Percentiles rank a stretch among this genome's conserved stretches.
Evolutionary conservation across 1,284 basidiomycete genomes (phyloP).

Genomic region (Pholiota adiposa): DNA sequence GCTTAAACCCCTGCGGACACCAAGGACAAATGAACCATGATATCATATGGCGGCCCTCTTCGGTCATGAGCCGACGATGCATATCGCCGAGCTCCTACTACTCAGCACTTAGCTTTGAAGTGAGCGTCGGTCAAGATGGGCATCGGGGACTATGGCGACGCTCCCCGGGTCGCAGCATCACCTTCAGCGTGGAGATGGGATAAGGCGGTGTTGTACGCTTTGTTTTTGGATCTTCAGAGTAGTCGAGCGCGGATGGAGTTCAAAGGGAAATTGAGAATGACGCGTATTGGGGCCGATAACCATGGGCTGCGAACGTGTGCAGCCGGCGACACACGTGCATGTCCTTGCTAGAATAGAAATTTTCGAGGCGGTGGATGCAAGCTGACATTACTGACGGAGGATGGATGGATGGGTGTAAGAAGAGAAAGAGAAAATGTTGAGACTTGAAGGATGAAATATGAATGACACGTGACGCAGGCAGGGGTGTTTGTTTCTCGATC

Average conservation of each 20-base stretch:
- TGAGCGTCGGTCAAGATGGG: background rate
- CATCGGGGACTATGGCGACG: background rate
- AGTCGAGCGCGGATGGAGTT: too few species aligned
- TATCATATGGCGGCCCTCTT: background rate
- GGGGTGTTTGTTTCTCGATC: background rate
- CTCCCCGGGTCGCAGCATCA: background rate
- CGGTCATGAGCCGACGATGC: background rate
- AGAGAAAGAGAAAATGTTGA: background rate
- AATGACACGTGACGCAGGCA: background rate
- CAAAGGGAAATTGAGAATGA: background rate
- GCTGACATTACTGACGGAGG: too few species aligned
- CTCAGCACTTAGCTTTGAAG: background rate
- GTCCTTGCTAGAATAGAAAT: too few species aligned
- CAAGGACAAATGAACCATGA: too few species aligned
- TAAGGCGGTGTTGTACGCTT: background rate
- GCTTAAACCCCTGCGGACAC: too few species aligned
- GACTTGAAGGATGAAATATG: background rate
- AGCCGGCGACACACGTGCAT: background rate
- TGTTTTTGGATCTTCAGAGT: background rate
- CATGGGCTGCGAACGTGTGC: background rate
- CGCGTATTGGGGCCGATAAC: background rate
- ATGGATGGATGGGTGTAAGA: background rate
- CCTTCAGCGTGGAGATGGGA: background rate
- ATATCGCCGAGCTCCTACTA: background rate
- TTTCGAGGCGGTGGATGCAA: too few species aligned